phyloP scores from a whole-genome alignment of 140 eudicot species.

The Oenanthe javanica region DNA sequence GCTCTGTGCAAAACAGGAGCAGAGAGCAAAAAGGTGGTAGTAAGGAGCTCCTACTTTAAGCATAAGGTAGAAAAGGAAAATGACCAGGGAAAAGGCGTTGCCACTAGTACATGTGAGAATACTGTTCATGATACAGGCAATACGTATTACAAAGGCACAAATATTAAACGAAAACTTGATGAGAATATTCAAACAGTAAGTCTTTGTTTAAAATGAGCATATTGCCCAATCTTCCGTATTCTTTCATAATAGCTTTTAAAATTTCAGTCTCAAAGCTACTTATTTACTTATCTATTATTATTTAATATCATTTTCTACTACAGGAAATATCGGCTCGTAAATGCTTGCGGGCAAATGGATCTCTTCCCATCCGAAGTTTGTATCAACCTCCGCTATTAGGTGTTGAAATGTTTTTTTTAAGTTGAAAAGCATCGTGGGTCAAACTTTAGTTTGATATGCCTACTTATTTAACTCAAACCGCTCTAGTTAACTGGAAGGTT shows the following conservation, averaged over 20 bases:
- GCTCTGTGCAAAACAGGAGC: slow-evolving; percentile 10
- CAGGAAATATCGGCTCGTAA: slow-evolving; percentile 40
- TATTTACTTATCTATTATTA: background rate
- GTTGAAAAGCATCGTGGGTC: background rate
- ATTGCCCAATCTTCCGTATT: background rate
- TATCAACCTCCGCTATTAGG: background rate
- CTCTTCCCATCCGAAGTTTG: slow-evolving; percentile 28
- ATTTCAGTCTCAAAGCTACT: background rate
- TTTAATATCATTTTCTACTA: background rate
- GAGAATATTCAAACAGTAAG: slow-evolving; percentile 37
- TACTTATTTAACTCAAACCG: background rate
- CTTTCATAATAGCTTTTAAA: background rate
- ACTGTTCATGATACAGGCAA: slow-evolving; percentile 12
- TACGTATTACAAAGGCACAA: slow-evolving; percentile 18
- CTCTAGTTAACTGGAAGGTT: background rate
- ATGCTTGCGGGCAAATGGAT: slow-evolving; percentile 21
- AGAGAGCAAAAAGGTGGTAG: slow-evolving; percentile 21
- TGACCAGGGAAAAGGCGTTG: slow-evolving; percentile 19
- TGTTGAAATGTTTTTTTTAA: too few relatives aligned
- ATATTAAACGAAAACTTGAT: slow-evolving; percentile 48
- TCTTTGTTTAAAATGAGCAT: background rate
- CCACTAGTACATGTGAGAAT: slow-evolving; percentile 10
- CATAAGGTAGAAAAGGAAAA: slow-evolving; percentile 20
- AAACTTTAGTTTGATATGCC: background rate
- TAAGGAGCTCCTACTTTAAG: slow-evolving; percentile 37